A percentile compares a stretch with the other conserved stretches of the same genome.
Evolutionary conservation across 2,329 filamentous ascomycete genomes (phyloP).

Genomic region (Exophiala sp.): DNA sequence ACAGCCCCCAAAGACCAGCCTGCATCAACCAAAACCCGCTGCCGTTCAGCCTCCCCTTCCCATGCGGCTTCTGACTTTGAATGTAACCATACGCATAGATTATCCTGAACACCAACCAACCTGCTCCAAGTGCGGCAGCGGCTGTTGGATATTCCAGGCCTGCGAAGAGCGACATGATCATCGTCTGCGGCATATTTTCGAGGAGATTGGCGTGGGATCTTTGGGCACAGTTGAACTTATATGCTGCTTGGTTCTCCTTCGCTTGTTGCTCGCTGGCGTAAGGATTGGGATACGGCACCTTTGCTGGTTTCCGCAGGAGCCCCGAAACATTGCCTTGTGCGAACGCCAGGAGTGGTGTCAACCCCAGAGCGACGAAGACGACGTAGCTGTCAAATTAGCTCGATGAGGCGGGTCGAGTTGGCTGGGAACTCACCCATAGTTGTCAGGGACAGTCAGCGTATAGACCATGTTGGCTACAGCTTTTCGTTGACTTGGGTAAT

Average conservation of each 20-base stretch:
- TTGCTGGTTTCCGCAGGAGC: slow-evolving; percentile 49
- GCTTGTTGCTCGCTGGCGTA: slow-evolving; percentile 57
- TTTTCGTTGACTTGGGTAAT: background rate
- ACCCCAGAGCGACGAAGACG: slow-evolving; percentile 52
- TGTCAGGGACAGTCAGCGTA: slow-evolving; percentile 21
- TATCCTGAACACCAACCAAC: slow-evolving; percentile 51
- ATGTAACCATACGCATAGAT: slow-evolving; percentile 51
- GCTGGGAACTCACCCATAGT: slow-evolving; percentile 23
- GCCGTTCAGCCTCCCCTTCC: slow-evolving; percentile 37
- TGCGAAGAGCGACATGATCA: slow-evolving; percentile 51
- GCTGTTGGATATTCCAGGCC: slow-evolving; percentile 53
- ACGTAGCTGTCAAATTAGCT: slow-evolving; percentile 43
- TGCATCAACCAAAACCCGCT: slow-evolving; percentile 39
- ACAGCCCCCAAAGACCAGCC: slow-evolving; percentile 35
- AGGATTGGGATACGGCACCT: slow-evolving; percentile 56
- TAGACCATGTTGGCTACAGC: slow-evolving; percentile 15
- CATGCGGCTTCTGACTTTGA: slow-evolving; percentile 27
- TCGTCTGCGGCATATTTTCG: slow-evolving; percentile 54
- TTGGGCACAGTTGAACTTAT: slow-evolving; percentile 54
- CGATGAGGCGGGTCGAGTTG: background rate
- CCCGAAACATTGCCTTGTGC: slow-evolving; percentile 50
- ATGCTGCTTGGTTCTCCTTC: slow-evolving; percentile 44
- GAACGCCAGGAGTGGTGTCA: slow-evolving; percentile 51
- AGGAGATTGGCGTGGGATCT: slow-evolving; percentile 58
- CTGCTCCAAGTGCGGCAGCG: slow-evolving; percentile 43